phyloP scores from a whole-genome alignment of 2,329 filamentous ascomycete genomes.

The Tolypocladium amazonense region DNA sequence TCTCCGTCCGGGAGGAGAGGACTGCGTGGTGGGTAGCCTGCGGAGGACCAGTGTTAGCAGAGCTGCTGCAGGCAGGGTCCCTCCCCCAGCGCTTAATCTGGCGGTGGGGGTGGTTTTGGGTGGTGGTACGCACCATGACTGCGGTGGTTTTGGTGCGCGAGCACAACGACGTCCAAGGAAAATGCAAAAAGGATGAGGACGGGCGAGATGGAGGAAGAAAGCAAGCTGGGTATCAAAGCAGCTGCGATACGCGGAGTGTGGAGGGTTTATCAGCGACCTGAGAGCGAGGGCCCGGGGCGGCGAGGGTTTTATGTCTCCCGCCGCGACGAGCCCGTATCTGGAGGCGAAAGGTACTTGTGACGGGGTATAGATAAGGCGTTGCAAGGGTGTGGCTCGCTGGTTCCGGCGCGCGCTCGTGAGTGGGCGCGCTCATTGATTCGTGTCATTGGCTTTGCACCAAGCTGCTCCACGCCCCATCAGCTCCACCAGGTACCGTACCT shows the following conservation, averaged over 20 bases:
- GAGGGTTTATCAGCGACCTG: not conserved
- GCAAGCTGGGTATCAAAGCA: constrained; percentile 1
- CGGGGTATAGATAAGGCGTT: constrained; percentile 4
- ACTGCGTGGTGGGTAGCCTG: constrained; percentile 17
- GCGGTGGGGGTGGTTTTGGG: not conserved
- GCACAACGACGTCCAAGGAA: not conserved
- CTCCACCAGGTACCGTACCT: not conserved
- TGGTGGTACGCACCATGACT: constrained; percentile 10
- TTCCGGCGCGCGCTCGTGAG: constrained; percentile 1
- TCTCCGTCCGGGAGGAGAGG: constrained; percentile 21
- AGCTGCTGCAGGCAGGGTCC: not conserved
- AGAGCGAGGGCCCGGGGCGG: constrained; percentile 1
- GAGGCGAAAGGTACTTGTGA: not conserved
- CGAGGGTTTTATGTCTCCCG: constrained; percentile 12
- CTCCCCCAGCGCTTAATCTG: not conserved
- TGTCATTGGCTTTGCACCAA: not conserved
- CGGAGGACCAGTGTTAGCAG: constrained; percentile 5
- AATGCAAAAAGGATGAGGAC: not conserved
- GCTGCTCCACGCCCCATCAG: not conserved
- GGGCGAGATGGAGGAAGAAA: not conserved
- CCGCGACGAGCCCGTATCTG: constrained; percentile 1
- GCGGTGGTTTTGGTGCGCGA: constrained; percentile 4
- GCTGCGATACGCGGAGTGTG: constrained; percentile 2
- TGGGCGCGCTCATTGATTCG: not conserved
- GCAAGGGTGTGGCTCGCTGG: constrained; percentile 4